Conservation (phyloP, 2,329 filamentous ascomycete species). For the Curvularia sp. region DNA sequence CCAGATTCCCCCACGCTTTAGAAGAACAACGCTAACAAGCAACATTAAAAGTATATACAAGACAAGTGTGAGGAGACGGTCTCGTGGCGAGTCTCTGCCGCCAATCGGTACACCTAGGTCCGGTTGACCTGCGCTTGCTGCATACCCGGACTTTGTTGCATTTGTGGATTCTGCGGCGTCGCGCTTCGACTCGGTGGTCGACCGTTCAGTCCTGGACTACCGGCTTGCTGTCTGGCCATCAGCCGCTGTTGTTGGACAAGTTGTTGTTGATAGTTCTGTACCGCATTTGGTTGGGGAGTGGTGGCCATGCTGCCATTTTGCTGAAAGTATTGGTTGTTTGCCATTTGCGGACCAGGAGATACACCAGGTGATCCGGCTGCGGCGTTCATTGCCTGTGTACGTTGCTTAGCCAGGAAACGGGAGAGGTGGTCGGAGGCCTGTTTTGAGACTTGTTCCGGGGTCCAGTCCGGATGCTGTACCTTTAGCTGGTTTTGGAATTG, state of each 20-base stretch:
- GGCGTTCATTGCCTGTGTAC: slow-evolving; percentile 48
- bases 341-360: slow-evolving; percentile 42
- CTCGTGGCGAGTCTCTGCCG: slow-evolving; percentile 25
- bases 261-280: slow-evolving; percentile 48
- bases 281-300: slow-evolving; percentile 43
- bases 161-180: slow-evolving; percentile 48
- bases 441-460: slow-evolving; percentile 44
- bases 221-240: slow-evolving; percentile 43
- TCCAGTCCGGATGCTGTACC: slow-evolving; percentile 48
- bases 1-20: slow-evolving; percentile 15
- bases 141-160: slow-evolving; percentile 44
- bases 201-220: slow-evolving; percentile 43
- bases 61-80: slow-evolving; percentile 23
- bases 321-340: slow-evolving; percentile 45
- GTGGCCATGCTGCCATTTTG: slow-evolving; percentile 40
- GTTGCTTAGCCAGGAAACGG: slow-evolving; percentile 43
- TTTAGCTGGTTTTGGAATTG: slow-evolving; percentile 44
- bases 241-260: slow-evolving; percentile 49
- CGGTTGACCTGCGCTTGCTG: slow-evolving; percentile 43
- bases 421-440: slow-evolving; percentile 45
- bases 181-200: slow-evolving; percentile 47
- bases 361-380: slow-evolving; percentile 45
- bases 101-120: slow-evolving; percentile 18
- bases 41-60: slow-evolving; percentile 45
- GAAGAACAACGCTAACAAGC: slow-evolving; percentile 25